phyloP scores from a whole-genome alignment of 345 rosid species.

The Murraya koenigii region DNA sequence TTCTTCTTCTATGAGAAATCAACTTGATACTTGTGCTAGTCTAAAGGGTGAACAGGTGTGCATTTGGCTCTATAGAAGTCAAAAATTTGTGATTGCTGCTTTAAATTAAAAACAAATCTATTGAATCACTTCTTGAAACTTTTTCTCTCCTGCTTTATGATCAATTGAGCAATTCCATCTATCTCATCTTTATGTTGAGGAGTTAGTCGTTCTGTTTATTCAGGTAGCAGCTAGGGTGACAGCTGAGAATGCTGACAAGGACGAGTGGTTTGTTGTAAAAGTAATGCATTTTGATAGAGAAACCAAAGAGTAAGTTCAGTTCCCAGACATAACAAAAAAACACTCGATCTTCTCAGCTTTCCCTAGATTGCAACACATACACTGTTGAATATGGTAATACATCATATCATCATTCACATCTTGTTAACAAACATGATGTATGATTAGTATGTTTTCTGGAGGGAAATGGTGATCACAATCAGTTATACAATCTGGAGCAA shows the following conservation, averaged over 20 bases:
- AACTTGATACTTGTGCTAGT: slow-evolving; percentile 64
- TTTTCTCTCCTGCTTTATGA: background rate
- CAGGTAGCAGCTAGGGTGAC: slow-evolving; percentile 97
- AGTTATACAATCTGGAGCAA: background rate
- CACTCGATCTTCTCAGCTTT: background rate
- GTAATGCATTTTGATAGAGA: slow-evolving; percentile 88
- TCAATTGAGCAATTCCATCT: slow-evolving; percentile 3
- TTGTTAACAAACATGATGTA: background rate
- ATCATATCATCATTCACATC: background rate
- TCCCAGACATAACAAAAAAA: background rate
- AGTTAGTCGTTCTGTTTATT: slow-evolving; percentile 12
- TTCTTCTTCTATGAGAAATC: slow-evolving; percentile 62
- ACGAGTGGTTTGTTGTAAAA: slow-evolving; percentile 92
- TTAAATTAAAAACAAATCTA: background rate
- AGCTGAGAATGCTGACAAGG: slow-evolving; percentile 74
- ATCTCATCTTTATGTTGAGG: slow-evolving; percentile 10
- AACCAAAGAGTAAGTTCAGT: slow-evolving; percentile 74
- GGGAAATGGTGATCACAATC: background rate
- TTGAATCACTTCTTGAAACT: background rate
- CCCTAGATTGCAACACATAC: background rate
- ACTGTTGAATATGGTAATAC: background rate
- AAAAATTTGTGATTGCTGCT: slow-evolving; percentile 1
- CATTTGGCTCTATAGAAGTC: slow-evolving; percentile 5
- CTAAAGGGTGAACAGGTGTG: slow-evolving; percentile 91
- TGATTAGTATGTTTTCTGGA: background rate